A percentile compares a stretch with the other conserved stretches of the same genome.
These are phyloP conservation scores for Wickerhamomyces sp. DNA, from an alignment of 1,139 yeast genomes.

Conservation along the genomic window DNA sequence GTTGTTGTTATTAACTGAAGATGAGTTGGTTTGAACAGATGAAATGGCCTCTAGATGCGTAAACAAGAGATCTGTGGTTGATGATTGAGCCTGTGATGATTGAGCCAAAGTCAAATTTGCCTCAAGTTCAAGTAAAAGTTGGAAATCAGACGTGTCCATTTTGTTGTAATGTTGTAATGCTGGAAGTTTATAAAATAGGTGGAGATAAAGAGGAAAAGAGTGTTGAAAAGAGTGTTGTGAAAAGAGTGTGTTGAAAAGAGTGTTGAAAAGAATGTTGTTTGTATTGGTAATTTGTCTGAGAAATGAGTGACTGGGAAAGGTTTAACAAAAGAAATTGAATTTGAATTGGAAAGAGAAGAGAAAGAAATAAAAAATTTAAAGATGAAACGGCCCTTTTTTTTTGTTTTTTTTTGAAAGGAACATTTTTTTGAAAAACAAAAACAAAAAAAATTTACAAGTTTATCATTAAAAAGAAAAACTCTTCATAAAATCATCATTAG, in stretches of 20 bases:
- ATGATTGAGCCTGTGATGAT: background rate
- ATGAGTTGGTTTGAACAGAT: slow-evolving; percentile 1
- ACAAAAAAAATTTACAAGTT: background rate
- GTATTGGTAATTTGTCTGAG: no score
- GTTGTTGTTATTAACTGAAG: background rate
- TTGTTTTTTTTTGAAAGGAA: background rate
- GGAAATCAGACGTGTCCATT: slow-evolving; percentile 9
- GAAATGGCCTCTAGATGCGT: slow-evolving; percentile 5
- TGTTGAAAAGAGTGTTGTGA: slow-evolving; percentile 5
- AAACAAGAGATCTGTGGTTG: slow-evolving; percentile 3
- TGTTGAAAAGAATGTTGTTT: background rate
- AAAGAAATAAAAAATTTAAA: background rate
- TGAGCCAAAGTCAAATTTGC: slow-evolving; percentile 10
- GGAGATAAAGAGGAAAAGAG: background rate
- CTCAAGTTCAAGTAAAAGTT: slow-evolving; percentile 11
- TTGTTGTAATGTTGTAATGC: background rate
- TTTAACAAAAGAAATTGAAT: background rate
- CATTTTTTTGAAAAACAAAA: no score
- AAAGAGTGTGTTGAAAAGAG: background rate
- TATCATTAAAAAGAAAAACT: background rate
- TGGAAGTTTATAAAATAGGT: background rate
- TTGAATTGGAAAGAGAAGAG: background rate
- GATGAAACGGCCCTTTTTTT: background rate
- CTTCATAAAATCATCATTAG: background rate
- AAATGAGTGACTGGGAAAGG: background rate